Percentiles rank a stretch among this genome's conserved stretches.
These are phyloP conservation scores for Yamadazyma tumulicola DNA, from an alignment of 805 yeast genomes.

Conservation along the genomic window DNA sequence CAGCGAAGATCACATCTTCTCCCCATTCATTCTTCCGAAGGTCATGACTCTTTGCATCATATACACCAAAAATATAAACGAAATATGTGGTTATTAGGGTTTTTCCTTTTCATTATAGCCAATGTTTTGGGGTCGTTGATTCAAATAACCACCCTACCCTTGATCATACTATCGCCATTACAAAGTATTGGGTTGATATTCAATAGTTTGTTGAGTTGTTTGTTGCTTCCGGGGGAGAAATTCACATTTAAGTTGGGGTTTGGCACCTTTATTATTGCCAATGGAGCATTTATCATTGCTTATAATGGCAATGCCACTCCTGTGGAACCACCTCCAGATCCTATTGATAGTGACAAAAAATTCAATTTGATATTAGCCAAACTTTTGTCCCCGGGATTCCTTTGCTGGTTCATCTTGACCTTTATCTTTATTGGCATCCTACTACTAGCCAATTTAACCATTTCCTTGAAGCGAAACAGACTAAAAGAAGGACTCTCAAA, in stretches of 20 bases:
- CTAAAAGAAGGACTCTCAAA: conserved; percentile 5
- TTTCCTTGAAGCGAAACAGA: conserved; percentile 14
- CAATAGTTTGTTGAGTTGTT: conserved; percentile 67
- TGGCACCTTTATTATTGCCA: conserved; percentile 66
- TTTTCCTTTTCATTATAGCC: conserved; percentile 63
- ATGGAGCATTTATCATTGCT: conserved; percentile 79
- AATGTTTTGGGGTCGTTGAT: conserved; percentile 78
- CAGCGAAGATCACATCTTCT: conserved; percentile 74
- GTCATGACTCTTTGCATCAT: conserved; percentile 20
- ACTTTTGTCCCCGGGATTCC: conserved; percentile 42
- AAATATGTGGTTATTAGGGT: conserved; percentile 73
- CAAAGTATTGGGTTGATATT: conserved; percentile 88
- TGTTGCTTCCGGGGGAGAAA: conserved; percentile 62
- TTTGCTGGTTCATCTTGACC: conserved; percentile 52
- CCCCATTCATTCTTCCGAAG: conserved; percentile 20
- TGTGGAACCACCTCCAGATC: conserved; percentile 18
- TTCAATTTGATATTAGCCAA: conserved; percentile 40
- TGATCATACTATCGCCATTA: conserved; percentile 74
- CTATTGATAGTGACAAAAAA: conserved; percentile 20
- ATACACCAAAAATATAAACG: conserved; percentile 35
- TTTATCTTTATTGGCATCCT: conserved; percentile 25
- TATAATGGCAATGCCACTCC: conserved; percentile 54
- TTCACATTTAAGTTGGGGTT: conserved; percentile 54
- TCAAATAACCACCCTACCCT: conserved; percentile 80
- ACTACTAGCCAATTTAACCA: conserved; percentile 19